Base-by-base conservation (phyloP, 2,329 filamentous ascomycete genomes). In the Cadophora gregata region DNA sequence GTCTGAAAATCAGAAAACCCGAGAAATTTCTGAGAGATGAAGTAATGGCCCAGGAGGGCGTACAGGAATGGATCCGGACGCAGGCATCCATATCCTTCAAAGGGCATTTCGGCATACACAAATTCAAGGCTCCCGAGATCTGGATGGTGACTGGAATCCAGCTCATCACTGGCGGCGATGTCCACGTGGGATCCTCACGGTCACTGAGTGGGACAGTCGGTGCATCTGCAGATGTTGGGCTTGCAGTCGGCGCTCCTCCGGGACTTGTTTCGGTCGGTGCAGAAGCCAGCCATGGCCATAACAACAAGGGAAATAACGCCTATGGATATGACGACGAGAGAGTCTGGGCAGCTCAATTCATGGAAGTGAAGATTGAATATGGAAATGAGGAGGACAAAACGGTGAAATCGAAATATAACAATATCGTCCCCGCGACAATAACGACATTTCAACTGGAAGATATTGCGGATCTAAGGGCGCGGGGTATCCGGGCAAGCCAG, bases 321-420 rank as follows among this genome's bases (percentile, higher is more conserved):
- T 55, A 56, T 25, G 61, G 61, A 4, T 56, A 55, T 42, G 48
- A 55, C 10, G 61, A 45, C 16, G 61, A 63, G 36, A 50, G 50
- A 33, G 61, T 63, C 24, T 63, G 61, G 61, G 61, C 61, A 8
- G 61, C 61, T 24, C 61, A 63, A 9, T 63, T 63, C 16, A 63
- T 63, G 61, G 61, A 63, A 56, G 61, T 63, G 24, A 63, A 63
- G 25, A 63, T 63, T 8, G 61, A 55, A 55, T 63, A 63, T n/a
- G 61, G 61, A 47, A 33, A 5, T 14, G 24, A 56, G 25, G 60
- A 53, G 36, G 61, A 63, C 51, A 63, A 55, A 24, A 42, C 36
- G 10, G 2, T 56, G 1, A 63, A 55, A 47, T 33, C 61, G 25
- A 63, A 55, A 29, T 50, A 63, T 14, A 47, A 56, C 33, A 21